Percentiles rank a stretch among this genome's conserved stretches.
phyloP scores from a whole-genome alignment of 2,329 filamentous ascomycete genomes.

The Mollisia scopiformis region DNA sequence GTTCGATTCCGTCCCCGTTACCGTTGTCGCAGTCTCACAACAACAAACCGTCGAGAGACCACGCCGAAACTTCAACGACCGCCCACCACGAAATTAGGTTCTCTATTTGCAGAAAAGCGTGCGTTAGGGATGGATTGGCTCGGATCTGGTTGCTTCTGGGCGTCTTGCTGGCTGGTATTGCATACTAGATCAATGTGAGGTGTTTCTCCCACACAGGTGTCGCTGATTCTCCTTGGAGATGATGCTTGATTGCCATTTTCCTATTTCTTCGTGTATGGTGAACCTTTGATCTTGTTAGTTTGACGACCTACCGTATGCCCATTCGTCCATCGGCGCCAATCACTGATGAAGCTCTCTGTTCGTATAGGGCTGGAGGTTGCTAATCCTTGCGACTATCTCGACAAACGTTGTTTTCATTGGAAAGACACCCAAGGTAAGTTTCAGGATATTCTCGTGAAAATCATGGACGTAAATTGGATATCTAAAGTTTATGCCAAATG shows the following conservation, averaged over 20 bases:
- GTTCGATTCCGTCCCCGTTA: constrained; percentile 98
- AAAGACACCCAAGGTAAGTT: background rate
- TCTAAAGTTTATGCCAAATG: background rate
- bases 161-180: constrained; percentile 37
- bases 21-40: constrained; percentile 88
- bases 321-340: background rate
- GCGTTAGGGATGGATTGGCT: constrained; percentile 26
- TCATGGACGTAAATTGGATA: background rate
- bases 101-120: constrained; percentile 9
- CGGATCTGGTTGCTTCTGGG: constrained; percentile 34
- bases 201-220: constrained; percentile 78
- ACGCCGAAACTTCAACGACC: constrained; percentile 77
- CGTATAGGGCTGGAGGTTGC: background rate
- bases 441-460: background rate
- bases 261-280: constrained; percentile 20
- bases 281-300: constrained; percentile 12
- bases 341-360: background rate
- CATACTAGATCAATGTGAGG: constrained; percentile 61
- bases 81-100: constrained; percentile 51
- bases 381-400: background rate
- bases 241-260: constrained; percentile 91
- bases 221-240: constrained; percentile 78
- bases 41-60: constrained; percentile 83
- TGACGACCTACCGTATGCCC: background rate
- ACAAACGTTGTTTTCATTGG: background rate